Percentiles rank a stretch among this genome's conserved stretches.
Evolutionary conservation across 352 stramenopile genomes (phyloP).

Genomic region (Phytophthora pseudosyringae): DNA sequence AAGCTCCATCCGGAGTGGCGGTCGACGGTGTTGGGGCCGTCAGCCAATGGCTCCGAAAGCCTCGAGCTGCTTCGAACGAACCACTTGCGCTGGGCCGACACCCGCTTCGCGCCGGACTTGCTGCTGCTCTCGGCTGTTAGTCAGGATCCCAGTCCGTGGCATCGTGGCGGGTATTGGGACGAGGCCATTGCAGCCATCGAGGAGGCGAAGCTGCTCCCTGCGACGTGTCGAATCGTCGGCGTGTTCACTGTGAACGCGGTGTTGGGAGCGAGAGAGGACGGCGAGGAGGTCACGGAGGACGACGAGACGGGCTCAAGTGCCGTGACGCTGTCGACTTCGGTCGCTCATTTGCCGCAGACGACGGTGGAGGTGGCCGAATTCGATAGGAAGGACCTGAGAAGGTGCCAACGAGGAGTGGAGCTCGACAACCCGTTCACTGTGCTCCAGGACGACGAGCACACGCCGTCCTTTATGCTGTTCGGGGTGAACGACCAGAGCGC

Average conservation of each 20-base stretch:
- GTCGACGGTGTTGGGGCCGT: constrained; percentile 40
- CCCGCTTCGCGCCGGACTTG: constrained; percentile 52
- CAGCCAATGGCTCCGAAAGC: constrained; percentile 29
- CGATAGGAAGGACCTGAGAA: constrained; percentile 61
- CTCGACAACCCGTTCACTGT: constrained; percentile 42
- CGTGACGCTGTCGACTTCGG: constrained; percentile 45
- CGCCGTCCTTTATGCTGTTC: constrained; percentile 63
- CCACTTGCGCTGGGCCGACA: constrained; percentile 34
- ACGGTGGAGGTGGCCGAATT: constrained; percentile 51
- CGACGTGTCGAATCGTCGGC: constrained; percentile 44
- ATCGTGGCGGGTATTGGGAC: constrained; percentile 49
- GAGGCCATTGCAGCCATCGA: constrained; percentile 42
- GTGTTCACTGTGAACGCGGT: constrained; percentile 49
- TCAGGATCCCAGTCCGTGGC: constrained; percentile 31
- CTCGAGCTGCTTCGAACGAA: constrained; percentile 46
- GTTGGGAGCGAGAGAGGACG: constrained; percentile 4
- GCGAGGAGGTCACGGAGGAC: neutral
- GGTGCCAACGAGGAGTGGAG: constrained; percentile 40
- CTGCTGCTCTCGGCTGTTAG: constrained; percentile 46
- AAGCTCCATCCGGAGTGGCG: constrained; percentile 45
- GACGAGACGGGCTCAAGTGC: constrained; percentile 1
- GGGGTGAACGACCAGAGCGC: constrained; percentile 60
- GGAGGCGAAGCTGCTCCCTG: constrained; percentile 44
- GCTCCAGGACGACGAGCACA: constrained; percentile 4
- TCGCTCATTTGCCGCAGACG: constrained; percentile 56